These are phyloP conservation scores for Akebia trifoliata DNA, from an alignment of 164 flowering plant genomes.

Conservation along the genomic window DNA sequence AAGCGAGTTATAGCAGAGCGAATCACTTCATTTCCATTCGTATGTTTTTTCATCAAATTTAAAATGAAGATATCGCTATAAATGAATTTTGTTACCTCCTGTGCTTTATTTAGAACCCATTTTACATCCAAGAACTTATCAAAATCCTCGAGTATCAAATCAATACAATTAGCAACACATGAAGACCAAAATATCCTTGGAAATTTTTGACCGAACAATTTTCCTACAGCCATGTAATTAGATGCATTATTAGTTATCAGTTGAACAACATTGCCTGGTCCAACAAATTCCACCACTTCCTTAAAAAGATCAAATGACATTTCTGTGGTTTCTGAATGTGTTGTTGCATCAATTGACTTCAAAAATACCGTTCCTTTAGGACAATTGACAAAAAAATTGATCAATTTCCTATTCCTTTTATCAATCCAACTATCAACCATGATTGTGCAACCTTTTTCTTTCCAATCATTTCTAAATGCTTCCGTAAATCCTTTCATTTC, in stretches of 20 bases:
- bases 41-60: background rate
- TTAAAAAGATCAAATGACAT: background rate
- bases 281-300: conserved; percentile 9
- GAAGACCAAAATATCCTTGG: no score
- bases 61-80: no score
- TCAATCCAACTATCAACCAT: no score
- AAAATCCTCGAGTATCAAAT: no score
- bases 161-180: no score
- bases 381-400: no score
- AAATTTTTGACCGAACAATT: background rate
- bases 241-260: conserved; percentile 14
- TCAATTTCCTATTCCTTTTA: conserved; percentile 2
- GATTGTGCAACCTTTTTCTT: no score
- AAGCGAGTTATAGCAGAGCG: no score
- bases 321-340: background rate
- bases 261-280: background rate
- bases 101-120: background rate
- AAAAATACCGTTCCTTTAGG: conserved; percentile 7
- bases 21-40: background rate
- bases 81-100: no score
- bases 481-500: background rate
- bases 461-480: background rate
- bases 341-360: conserved; percentile 13
- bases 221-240: conserved; percentile 6
- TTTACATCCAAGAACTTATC: no score